Percentiles rank a stretch among this genome's conserved stretches.
phyloP scores from a whole-genome alignment of 1,139 yeast genomes.

The Blastobotrys arbuscula region DNA sequence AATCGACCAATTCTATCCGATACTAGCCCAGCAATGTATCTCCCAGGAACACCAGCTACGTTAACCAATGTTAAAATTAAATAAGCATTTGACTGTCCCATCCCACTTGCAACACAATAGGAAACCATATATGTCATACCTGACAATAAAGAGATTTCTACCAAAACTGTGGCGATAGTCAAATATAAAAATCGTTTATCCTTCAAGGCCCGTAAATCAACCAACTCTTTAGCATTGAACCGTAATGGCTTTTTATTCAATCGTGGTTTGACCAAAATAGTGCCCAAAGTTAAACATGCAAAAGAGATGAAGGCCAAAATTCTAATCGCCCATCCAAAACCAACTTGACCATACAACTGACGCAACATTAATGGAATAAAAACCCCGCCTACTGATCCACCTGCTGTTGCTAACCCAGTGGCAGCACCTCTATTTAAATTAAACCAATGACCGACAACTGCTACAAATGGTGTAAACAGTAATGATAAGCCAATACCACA shows the following conservation, averaged over 20 bases:
- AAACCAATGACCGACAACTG: constrained; percentile 60
- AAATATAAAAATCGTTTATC: constrained; percentile 40
- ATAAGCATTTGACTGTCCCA: constrained; percentile 47
- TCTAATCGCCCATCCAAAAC: constrained; percentile 56
- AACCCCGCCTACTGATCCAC: constrained; percentile 67
- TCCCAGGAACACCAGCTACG: constrained; percentile 54
- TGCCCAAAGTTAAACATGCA: constrained; percentile 12
- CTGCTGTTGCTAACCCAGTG: constrained; percentile 55
- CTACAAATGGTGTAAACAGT: constrained; percentile 53
- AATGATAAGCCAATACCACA: constrained; percentile 58
- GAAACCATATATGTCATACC: constrained; percentile 52
- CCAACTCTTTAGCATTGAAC: constrained; percentile 10
- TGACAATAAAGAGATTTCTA: constrained; percentile 52
- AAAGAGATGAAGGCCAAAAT: constrained; percentile 49
- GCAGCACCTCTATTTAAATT: constrained; percentile 54
- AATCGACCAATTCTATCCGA: constrained; percentile 56
- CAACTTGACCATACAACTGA: constrained; percentile 44
- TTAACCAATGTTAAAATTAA: constrained; percentile 46
- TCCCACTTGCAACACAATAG: constrained; percentile 50
- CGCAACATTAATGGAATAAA: constrained; percentile 57
- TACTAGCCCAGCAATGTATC: constrained; percentile 49
- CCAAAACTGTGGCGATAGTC: constrained; percentile 41
- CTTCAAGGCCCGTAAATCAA: constrained; percentile 34
- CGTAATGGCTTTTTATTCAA: constrained; percentile 25
- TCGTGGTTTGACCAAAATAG: constrained; percentile 36